phyloP scores from a whole-genome alignment of 441 rosid genomes.

The Gossypium davidsonii region DNA sequence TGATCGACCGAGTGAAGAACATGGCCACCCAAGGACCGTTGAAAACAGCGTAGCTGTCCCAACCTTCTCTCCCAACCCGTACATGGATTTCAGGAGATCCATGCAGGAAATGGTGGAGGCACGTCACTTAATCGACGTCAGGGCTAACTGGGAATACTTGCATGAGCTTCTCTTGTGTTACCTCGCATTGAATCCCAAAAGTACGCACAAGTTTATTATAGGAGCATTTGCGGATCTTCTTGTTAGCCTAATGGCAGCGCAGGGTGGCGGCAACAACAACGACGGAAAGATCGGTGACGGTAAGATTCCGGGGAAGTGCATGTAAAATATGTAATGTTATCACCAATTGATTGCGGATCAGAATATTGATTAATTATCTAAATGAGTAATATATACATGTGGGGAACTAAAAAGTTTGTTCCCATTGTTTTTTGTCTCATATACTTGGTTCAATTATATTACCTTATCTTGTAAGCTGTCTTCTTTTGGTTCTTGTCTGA shows the following conservation, averaged over 20 bases:
- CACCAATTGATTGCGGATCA: not conserved
- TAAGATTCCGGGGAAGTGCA: constrained; percentile 5
- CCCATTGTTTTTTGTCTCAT: constrained; percentile 12
- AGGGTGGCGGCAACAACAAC: not conserved
- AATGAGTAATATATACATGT: constrained; percentile 12
- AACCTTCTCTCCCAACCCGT: constrained; percentile 75
- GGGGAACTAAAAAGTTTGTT: constrained; percentile 14
- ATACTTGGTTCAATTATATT: not conserved
- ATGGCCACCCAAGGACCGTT: constrained; percentile 1
- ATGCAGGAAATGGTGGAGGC: constrained; percentile 98
- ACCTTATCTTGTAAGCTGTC: constrained; percentile 14
- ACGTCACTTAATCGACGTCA: constrained; percentile 39
- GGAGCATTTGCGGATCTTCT: constrained; percentile 79
- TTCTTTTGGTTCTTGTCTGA: not conserved
- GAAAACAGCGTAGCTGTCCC: constrained; percentile 47
- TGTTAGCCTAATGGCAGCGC: constrained; percentile 46
- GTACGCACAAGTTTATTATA: constrained; percentile 55
- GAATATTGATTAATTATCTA: constrained; percentile 18
- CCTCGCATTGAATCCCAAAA: constrained; percentile 61
- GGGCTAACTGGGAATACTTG: constrained; percentile 59
- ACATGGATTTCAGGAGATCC: constrained; percentile 67
- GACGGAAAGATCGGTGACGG: not conserved
- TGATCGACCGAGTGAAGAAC: constrained; percentile 13
- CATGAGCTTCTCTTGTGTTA: constrained; percentile 71
- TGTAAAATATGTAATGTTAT: not conserved